Evolutionary conservation across 2,329 filamentous ascomycete species (phyloP).

Genomic region (Monascus ruber): DNA sequence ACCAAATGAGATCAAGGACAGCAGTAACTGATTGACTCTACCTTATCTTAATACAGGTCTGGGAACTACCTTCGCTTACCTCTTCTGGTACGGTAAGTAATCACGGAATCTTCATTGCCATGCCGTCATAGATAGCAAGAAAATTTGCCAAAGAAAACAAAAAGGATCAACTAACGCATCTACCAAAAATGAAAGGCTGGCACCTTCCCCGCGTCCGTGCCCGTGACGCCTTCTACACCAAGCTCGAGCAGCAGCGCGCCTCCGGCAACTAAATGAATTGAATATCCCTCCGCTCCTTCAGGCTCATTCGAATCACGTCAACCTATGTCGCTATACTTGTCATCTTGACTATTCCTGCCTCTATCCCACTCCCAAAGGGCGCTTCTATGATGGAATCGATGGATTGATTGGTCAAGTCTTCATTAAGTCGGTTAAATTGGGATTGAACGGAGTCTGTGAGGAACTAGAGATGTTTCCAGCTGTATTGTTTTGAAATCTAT

Average conservation of each 20-base stretch:
- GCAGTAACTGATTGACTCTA: neutral
- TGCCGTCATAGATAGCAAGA: neutral
- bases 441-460: too few species aligned
- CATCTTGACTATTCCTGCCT: too few species aligned
- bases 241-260: slow-evolving; percentile 52
- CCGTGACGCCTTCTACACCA: slow-evolving; percentile 53
- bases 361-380: too few species aligned
- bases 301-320: too few species aligned
- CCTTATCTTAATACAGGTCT: slow-evolving; percentile 36
- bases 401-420: too few species aligned
- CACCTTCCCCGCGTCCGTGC: slow-evolving; percentile 53
- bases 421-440: too few species aligned
- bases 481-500: too few species aligned
- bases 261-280: slow-evolving; percentile 1
- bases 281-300: too few species aligned
- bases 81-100: slow-evolving; percentile 55
- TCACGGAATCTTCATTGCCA: neutral
- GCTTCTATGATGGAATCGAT: too few species aligned
- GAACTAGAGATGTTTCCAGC: too few species aligned
- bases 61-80: slow-evolving; percentile 51
- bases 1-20: neutral
- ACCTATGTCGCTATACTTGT: too few species aligned
- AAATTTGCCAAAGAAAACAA: neutral
- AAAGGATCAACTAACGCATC: neutral
- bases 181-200: slow-evolving; percentile 38